These are phyloP conservation scores for Parietichytrium sp. DNA, from an alignment of 108 stramenopile species.

Conservation along the genomic window DNA sequence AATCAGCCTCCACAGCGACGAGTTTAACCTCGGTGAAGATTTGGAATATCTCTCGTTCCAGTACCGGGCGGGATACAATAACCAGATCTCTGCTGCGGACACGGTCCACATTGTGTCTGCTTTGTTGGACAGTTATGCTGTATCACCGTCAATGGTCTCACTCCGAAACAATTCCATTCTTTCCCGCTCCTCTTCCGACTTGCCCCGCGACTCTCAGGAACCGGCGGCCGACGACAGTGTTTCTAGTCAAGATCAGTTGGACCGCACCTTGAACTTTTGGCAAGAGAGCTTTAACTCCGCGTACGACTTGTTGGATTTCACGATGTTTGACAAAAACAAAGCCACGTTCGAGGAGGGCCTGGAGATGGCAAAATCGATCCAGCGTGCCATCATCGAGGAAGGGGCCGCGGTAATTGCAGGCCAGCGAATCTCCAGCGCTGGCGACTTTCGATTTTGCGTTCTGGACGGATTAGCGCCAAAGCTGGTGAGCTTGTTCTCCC, in stretches of 20 bases:
- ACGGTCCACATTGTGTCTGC: background rate
- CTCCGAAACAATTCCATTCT: too few relatives aligned
- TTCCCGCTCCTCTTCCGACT: too few relatives aligned
- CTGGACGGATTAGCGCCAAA: constrained; percentile 14
- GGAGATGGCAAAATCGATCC: background rate
- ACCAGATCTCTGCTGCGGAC: constrained; percentile 13
- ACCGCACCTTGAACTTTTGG: too few relatives aligned
- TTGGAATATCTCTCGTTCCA: constrained; percentile 6
- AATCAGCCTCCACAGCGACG: background rate
- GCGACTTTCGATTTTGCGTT: background rate
- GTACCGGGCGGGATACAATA: background rate
- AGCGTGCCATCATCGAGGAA: background rate
- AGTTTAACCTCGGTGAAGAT: background rate
- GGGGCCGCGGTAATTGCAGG: constrained; percentile 7
- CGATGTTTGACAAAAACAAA: background rate
- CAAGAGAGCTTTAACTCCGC: background rate
- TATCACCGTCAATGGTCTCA: background rate
- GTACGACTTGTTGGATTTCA: background rate
- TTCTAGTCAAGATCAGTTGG: too few relatives aligned
- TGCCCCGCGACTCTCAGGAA: background rate
- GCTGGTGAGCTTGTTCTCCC: constrained; percentile 37
- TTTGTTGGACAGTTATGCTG: background rate
- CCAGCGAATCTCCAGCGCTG: background rate
- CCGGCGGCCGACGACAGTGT: background rate
- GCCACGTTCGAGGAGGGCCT: constrained; percentile 4